Evolutionary conservation across 805 yeast species (phyloP).

Genomic region (Tetrapisispora phaffii): DNA sequence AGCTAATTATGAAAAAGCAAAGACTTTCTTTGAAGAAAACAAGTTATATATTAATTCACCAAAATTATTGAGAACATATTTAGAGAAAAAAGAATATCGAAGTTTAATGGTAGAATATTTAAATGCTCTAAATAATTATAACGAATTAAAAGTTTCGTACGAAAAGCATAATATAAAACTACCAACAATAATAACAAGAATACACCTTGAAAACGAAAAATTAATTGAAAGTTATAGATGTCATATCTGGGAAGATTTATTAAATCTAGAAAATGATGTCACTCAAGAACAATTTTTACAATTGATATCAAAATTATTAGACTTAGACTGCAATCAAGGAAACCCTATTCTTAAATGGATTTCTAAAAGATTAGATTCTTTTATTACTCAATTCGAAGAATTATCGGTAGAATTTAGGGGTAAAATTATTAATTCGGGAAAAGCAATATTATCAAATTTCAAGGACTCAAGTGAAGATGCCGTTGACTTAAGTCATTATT

Average conservation of each 20-base stretch:
- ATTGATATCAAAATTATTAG: constrained; percentile 45
- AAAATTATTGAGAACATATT: constrained; percentile 33
- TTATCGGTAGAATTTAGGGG: constrained; percentile 34
- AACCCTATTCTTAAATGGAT: constrained; percentile 62
- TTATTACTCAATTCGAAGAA: constrained; percentile 33
- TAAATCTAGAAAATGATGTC: constrained; percentile 10
- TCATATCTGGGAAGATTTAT: constrained; percentile 42
- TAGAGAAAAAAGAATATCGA: constrained; percentile 46
- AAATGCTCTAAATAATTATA: constrained; percentile 33
- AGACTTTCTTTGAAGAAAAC: constrained; percentile 43
- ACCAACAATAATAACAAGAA: constrained; percentile 34
- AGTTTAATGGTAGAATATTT: constrained; percentile 48
- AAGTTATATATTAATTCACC: constrained; percentile 51
- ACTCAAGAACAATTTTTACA: constrained; percentile 31
- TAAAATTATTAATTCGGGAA: constrained; percentile 33
- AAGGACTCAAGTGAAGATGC: constrained; percentile 11
- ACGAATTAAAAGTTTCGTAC: constrained; percentile 10
- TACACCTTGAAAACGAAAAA: constrained; percentile 48
- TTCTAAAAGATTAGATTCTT: constrained; percentile 36
- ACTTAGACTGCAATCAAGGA: constrained; percentile 37
- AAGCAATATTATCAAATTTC: constrained; percentile 28
- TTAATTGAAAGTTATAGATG: constrained; percentile 47
- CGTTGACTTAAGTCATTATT: constrained; percentile 29
- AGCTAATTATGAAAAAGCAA: constrained; percentile 39
- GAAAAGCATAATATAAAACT: constrained; percentile 11